Base-by-base conservation (phyloP, 108 stramenopile species). In the Discostella stelligeroides region DNA sequence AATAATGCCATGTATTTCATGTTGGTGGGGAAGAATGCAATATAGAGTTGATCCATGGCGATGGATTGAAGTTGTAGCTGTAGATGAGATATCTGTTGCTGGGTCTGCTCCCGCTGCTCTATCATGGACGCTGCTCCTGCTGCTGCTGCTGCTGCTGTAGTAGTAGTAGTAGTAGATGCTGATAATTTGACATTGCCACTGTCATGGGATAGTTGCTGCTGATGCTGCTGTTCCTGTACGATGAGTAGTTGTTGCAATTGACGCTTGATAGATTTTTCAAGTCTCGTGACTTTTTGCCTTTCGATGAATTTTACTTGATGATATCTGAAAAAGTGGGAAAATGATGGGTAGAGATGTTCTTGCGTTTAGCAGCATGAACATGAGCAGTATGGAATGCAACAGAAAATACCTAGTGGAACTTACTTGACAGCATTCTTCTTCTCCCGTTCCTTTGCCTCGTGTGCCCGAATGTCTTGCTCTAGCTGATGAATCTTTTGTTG, bases 261-360 rank as follows among this genome's bases (percentile, higher is more conserved):
- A 49, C 86, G 83, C n/a, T 68, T 74, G 5, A 69, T 30, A 20
- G 78, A 65, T 56, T 84, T 82, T 77, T 89, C 85, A 20, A 86
- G 61, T 9, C 91, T 73, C 10, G 80, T 79, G 34, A 92, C 51
- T 46, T 86, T 84, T 73, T 95, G 94, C 14, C 88, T 85, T 49
- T 95, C 94, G 63, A 91, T 76, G 77, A 95, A 95, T 27, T 88
- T 86, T 23, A 81, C 80, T 29, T 85, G 82, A 72, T 95, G 94
- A 57, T 90, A 89, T 69, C 86, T 87, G 38, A 6, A 24, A 8
- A 18, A 14, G 29, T 20, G 56, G 12, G 40, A 58, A 18, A 34
- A 5, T 34, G 34, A 34, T 3, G 6, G 34, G 34, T 6, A 34
- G n/a, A n/a, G n/a, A n/a, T n/a, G n/a, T n/a, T n/a, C n/a, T n/a